A percentile compares a stretch with the other conserved stretches of the same genome.
phyloP scores from a whole-genome alignment of 768 basidiomycete genomes.

The Suillus brevipes region DNA sequence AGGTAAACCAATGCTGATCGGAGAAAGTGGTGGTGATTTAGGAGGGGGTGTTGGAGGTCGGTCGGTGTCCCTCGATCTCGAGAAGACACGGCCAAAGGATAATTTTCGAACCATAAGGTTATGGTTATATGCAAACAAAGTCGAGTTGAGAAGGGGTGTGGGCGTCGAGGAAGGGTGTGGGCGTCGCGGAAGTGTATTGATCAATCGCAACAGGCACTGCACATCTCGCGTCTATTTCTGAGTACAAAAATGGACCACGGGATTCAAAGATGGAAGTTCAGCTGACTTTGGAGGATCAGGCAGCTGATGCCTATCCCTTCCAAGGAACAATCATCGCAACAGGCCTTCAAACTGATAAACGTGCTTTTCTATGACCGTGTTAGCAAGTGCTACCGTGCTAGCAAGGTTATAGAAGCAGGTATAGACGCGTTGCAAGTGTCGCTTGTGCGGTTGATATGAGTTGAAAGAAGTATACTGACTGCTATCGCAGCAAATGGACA shows the following conservation, averaged over 20 bases:
- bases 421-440: no score
- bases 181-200: neutral
- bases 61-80: conserved; percentile 7
- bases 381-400: neutral
- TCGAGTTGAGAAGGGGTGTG: neutral
- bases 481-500: no score
- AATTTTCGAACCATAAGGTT: conserved; percentile 19
- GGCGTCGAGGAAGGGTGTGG: neutral
- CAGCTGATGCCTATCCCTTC: neutral
- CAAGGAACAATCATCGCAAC: neutral
- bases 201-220: neutral
- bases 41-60: conserved; percentile 15
- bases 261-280: neutral
- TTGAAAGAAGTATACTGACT: no score
- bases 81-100: neutral
- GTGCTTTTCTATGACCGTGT: neutral
- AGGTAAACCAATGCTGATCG: conserved; percentile 14
- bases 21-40: conserved; percentile 19
- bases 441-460: no score
- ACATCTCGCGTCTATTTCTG: neutral
- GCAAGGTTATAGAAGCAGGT: no score
- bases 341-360: neutral
- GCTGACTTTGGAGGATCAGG: neutral
- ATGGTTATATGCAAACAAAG: neutral
- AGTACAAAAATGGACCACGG: neutral